Percentiles rank a stretch among this genome's conserved stretches.
phyloP scores from a whole-genome alignment of 177 flowering plant species.

The Vitis hybrid region DNA sequence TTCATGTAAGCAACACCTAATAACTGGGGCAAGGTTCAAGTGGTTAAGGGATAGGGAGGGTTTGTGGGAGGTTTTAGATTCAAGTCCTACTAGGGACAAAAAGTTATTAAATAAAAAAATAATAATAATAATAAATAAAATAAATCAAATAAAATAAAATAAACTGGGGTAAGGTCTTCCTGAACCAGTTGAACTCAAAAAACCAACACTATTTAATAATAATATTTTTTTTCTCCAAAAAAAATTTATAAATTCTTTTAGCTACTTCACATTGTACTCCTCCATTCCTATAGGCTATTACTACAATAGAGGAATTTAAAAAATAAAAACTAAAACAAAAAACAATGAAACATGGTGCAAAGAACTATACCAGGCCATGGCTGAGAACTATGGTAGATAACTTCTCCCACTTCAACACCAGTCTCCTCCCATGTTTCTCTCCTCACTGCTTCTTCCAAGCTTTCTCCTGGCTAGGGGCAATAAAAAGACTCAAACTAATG shows the following conservation, averaged over 20 bases:
- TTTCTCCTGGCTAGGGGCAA: conserved; percentile 90
- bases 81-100: too few species aligned
- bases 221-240: not conserved
- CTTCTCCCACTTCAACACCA: conserved; percentile 96
- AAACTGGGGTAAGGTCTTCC: not conserved
- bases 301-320: not conserved
- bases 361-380: conserved; percentile 90
- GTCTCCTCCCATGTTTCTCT: conserved; percentile 98
- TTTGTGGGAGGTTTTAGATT: too few species aligned
- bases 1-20: not conserved
- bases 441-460: conserved; percentile 97
- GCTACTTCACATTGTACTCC: not conserved
- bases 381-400: conserved; percentile 92
- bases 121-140: too few species aligned
- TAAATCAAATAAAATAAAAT: too few species aligned
- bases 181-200: not conserved
- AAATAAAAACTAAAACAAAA: conserved; percentile 6
- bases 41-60: too few species aligned
- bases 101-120: too few species aligned
- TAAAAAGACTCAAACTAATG: conserved; percentile 1
- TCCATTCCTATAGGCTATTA: not conserved
- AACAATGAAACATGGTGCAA: conserved; percentile 1
- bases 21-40: not conserved
- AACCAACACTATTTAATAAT: too few species aligned
- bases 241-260: not conserved